Percentiles rank a stretch among this genome's conserved stretches.
These are phyloP conservation scores for Termitomyces sp. DNA, from an alignment of 768 basidiomycete species.

Conservation along the genomic window DNA sequence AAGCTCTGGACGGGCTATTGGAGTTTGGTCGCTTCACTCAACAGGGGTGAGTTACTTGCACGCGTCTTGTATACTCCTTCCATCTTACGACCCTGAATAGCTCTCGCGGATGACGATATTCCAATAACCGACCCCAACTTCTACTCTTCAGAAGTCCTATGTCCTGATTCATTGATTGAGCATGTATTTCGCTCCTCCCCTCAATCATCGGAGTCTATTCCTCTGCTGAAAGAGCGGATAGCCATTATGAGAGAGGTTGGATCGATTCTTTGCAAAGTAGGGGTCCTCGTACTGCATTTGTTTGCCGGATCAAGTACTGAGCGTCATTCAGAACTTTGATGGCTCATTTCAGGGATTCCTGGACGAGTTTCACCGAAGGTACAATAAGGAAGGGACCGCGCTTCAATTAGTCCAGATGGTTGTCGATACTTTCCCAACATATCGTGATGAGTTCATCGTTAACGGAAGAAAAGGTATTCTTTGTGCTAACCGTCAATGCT, in stretches of 20 bases:
- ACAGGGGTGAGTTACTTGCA: slow-evolving; percentile 52
- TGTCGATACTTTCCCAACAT: slow-evolving; percentile 66
- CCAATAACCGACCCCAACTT: slow-evolving; percentile 79
- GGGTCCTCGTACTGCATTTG: slow-evolving; percentile 18
- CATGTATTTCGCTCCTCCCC: slow-evolving; percentile 63
- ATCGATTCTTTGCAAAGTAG: slow-evolving; percentile 61
- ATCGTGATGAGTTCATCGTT: slow-evolving; percentile 64
- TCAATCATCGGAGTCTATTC: slow-evolving; percentile 60
- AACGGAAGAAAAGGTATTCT: slow-evolving; percentile 56
- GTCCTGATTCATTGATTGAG: slow-evolving; percentile 68
- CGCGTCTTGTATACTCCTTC: neutral
- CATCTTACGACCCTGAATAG: slow-evolving; percentile 32
- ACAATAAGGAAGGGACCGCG: slow-evolving; percentile 58
- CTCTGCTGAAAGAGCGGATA: slow-evolving; percentile 69
- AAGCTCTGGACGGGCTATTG: slow-evolving; percentile 80
- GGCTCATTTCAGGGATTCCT: slow-evolving; percentile 72
- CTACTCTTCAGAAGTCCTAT: slow-evolving; percentile 66
- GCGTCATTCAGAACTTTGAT: slow-evolving; percentile 47
- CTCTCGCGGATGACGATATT: slow-evolving; percentile 66
- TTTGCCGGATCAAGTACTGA: neutral
- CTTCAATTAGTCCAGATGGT: slow-evolving; percentile 73
- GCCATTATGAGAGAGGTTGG: slow-evolving; percentile 78
- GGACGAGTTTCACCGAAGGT: slow-evolving; percentile 50
- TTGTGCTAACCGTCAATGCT: neutral
- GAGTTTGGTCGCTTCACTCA: slow-evolving; percentile 81